Base-by-base conservation (phyloP, 2,329 filamentous ascomycete genomes). In the Coniochaeta ligniaria region DNA sequence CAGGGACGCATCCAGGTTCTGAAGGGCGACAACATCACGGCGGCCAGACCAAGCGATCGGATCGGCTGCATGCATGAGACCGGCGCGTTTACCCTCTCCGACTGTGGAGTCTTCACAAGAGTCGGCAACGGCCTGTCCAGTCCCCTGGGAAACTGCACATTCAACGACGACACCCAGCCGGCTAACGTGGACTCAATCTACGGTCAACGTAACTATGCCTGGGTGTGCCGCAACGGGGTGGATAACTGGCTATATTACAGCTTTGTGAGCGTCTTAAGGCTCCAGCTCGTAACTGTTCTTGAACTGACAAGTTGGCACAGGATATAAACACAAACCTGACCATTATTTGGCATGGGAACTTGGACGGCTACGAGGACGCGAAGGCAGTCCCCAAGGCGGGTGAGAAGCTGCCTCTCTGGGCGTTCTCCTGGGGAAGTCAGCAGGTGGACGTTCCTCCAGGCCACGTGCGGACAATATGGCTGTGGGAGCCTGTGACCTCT, bases 1-100 rank as follows among this genome's bases (percentile, higher is more conserved):
- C 56, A 58, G 22, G 56, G 56, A n/a, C 28, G 45, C 22, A 58
- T 58, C 22, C 56, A 31, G 4, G 56, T 58, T 20, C 33, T 57
- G 8, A 24, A 20, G 26, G 16, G 55, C 56, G 22, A 14, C 56
- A 43, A 31, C 22, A 31, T 57, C 33, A 24, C 31, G 12, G 36
- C 31, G 17, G 52, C 52, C 17, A 28, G 3, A 12, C 20, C 56
- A 33, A 31, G 22, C 16, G 24, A 24, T 12, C 24, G 24, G 26
- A 11, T 58, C 36, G 56, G 56, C 14, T 58, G 56, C 56, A 41
- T 58, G 35, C 6, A n/a, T 31, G 56, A 41, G 17, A 45, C 35
- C 3, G 56, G 56, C 20, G 56, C 56, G 2, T 41, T 45, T 2
- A 58, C 56, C 35, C 22, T 31, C 22, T 26, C n/a, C 3, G 38